Evolutionary conservation across 2,329 filamentous ascomycete species (phyloP).

Genomic region (Pezicula rhizophila): DNA sequence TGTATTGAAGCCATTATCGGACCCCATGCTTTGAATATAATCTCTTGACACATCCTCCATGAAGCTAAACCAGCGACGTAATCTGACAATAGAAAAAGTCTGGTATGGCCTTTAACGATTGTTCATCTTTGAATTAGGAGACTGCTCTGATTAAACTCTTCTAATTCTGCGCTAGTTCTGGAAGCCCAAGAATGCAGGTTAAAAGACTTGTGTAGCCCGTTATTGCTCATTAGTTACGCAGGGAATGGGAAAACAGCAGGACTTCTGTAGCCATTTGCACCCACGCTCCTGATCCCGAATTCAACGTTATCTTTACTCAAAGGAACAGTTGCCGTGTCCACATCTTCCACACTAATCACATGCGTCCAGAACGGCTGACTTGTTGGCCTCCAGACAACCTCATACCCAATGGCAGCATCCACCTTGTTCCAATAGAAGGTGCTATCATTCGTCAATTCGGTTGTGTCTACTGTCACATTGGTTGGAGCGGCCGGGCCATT

Average conservation of each 20-base stretch:
- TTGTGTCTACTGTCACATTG: constrained; percentile 44
- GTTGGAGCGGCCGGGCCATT: constrained; percentile 42
- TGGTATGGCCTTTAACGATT: too few species aligned
- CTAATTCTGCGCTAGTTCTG: too few species aligned
- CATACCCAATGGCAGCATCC: constrained; percentile 39
- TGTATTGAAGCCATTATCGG: too few species aligned
- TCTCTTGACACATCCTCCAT: too few species aligned
- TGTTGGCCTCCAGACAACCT: constrained; percentile 49
- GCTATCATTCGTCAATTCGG: constrained; percentile 41
- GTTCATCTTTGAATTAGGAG: too few species aligned
- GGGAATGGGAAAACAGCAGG: constrained; percentile 27
- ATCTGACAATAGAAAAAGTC: too few species aligned
- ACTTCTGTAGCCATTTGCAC: constrained; percentile 43
- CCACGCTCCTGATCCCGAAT: constrained; percentile 48
- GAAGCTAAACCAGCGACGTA: too few species aligned
- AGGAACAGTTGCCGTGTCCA: constrained; percentile 36
- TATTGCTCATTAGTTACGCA: too few species aligned
- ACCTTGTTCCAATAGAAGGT: constrained; percentile 43
- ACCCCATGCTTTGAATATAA: too few species aligned
- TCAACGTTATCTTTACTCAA: constrained; percentile 53
- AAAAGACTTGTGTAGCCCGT: too few species aligned
- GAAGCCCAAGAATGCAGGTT: too few species aligned
- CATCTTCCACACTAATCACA: constrained; percentile 41
- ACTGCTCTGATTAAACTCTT: too few species aligned
- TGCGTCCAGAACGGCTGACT: constrained; percentile 45